Evolutionary conservation across 2,329 filamentous ascomycete genomes (phyloP), one percentile per base, ranked within the genome.

Genomic region (Juglanconis sp.): DNA sequence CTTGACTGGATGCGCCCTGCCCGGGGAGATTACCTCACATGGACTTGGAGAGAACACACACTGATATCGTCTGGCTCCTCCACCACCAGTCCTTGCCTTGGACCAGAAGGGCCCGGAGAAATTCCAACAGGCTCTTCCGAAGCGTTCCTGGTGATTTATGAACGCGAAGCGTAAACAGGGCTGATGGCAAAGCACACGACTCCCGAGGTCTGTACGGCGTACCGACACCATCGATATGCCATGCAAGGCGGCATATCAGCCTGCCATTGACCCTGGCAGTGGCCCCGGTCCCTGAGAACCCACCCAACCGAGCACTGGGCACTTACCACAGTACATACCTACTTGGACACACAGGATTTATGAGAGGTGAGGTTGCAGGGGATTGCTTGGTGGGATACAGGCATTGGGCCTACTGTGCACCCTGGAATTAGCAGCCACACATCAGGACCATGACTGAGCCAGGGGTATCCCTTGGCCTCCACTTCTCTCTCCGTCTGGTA

Each of bases 341-440:
- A 50, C 48, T 31, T 31, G 35, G 31, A 35, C 15, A 35, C 48
- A 35, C 31, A 34, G 35, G 48, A 50, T 32, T 50, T 34, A 30
- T 50, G 36, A 40, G 7, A 13, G 31, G 40, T 24, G 9, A 36
- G 52, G 38, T 47, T 61, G 57, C 59, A 64, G 62, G 62, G 53
- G 56, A 51, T 36, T 59, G 60, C 67, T 66, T 68, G 68, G 17
- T 70, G 68, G 68, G 67, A 72, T 71, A 70, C 66, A 62, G 56
- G 60, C 56, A 59, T 59, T 66, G 63, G 63, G 68, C 65, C 44
- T 69, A 68, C 17, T 24, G 17, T 24, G 17, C 17, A 24, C 69
- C 70, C 72, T 73, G 74, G 72, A 71, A 73, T 65, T 73, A 74
- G 70, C 69, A 71, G 69, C 71, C 72, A 72, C 71, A 70, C 70